Base-by-base conservation (phyloP, 225 moss, liverwort and hornwort species). In the Marchantia paleacea region DNA sequence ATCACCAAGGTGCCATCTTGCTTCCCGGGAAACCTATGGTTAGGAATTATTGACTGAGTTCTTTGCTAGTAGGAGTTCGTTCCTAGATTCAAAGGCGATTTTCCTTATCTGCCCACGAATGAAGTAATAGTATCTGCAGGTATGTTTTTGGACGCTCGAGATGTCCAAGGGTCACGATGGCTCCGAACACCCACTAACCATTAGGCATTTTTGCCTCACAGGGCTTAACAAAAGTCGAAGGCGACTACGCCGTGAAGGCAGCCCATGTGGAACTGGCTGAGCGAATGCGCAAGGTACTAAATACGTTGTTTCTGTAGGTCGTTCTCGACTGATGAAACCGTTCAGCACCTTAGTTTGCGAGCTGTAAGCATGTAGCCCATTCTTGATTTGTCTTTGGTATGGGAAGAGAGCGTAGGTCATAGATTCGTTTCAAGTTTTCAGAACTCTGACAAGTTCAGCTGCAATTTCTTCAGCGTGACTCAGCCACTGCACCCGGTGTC, bases 201-300 rank as follows among this genome's bases (percentile, higher is more conserved):
- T 28, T n/a, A 54, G 6, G 8, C 7, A 53, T 61, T 54, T 69
- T 16, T 28, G 48, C 47, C 12, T n/a, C 0, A 83, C 90, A 94
- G 94, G 97, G 95, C 77, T 87, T 95, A 80, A 90, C 94, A 25
- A 99, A 99, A 80, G 87, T 89, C 70, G 97, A 95, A 80, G 95
- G 93, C 81, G 95, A 91, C 26, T 99, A 99, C 85, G 91, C 90
- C 78, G 95, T 94, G 55, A 99, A 92, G 80, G 81, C 86, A 75
- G 97, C 97, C 67, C 97, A 99, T 91, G 97, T 92, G 82, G 97
- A 99, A 83, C 83, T 99, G 63, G 97, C 97, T 81, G 95, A 99
- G 75, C 90, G 97, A 16, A 99, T 99, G 97, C 93, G 97, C 16
- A 96, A 93, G 92, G 94, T 83, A 62, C 12, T 57, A 12, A n/a